Base-by-base conservation (phyloP, 805 yeast species). In the Ogataea nakhonphanomensis region DNA sequence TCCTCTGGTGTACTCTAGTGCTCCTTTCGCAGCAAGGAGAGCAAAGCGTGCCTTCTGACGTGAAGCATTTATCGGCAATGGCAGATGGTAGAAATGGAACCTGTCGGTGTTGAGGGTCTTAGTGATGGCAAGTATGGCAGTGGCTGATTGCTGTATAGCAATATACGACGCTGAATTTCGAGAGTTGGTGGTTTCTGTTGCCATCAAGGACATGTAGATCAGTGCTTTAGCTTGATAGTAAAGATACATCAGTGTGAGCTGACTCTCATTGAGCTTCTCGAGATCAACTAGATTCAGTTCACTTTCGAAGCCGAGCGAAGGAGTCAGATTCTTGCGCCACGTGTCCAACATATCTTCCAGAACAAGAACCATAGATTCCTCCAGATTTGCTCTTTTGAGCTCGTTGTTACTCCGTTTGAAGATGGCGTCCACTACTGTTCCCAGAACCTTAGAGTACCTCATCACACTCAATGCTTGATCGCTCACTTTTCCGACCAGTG, bases 1-100 rank as follows among this genome's bases (percentile, higher is more conserved):
- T 27, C 89, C 88, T 56, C 86, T 78, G 2, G 86, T 79, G 56
- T 85, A 87, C 47, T 88, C 96, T 41, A 89, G 66, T 0, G 88
- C 77, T 11, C 95, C 89, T 47, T 78, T 77, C 0, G 89, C 87
- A 21, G 81, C 83, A 33, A 83, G 52, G 23, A 84, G 64, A 0
- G 84, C 70, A 47, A 81, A 71, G 34, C 88, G 65, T 2, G 85
- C 78, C 51, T 75, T 78, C 45, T 81, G 78, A 45, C 88, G 61
- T 0, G 84, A 67, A 8, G 77, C 61, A 48, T 81, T 82, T 33
- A 81, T 58, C 0, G 93, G 90, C 9, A 83, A 58, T 0, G 90
- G 84, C 8, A 82, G 55, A 30, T 75, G 66, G 37, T 64, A 62
- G 41, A 57, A 66, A 36, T 50, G 44, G 41, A 62, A 54, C n/a